Evolutionary conservation across 208 protist genomes (phyloP).

Genomic region (Trypanosoma boissoni): DNA sequence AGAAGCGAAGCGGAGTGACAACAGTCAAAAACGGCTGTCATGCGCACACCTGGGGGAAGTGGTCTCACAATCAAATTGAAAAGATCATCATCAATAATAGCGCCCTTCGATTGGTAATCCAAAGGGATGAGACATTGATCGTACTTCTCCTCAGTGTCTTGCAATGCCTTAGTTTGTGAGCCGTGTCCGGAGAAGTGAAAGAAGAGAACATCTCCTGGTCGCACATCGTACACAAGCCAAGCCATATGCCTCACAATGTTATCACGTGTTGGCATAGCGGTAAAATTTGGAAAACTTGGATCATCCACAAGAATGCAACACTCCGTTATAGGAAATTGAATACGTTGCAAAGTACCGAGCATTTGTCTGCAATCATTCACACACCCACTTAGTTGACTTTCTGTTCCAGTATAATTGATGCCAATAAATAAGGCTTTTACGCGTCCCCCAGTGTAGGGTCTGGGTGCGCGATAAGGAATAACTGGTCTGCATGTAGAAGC

Average conservation of each 20-base stretch:
- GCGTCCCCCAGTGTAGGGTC: constrained; percentile 77
- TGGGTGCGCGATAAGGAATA: constrained; percentile 67
- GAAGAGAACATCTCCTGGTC: constrained; percentile 87
- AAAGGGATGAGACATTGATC: constrained; percentile 85
- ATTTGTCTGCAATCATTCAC: constrained; percentile 86
- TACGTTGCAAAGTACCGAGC: constrained; percentile 72
- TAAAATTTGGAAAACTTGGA: constrained; percentile 66
- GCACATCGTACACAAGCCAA: constrained; percentile 73
- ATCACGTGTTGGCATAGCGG: constrained; percentile 63
- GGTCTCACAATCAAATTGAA: constrained; percentile 70
- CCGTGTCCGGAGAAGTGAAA: constrained; percentile 92
- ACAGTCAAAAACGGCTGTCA: constrained; percentile 93
- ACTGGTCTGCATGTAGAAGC: constrained; percentile 44
- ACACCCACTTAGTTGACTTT: constrained; percentile 68
- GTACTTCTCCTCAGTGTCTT: constrained; percentile 66
- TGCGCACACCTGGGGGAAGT: constrained; percentile 72
- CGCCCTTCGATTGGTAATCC: constrained; percentile 59
- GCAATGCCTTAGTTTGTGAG: constrained; percentile 43
- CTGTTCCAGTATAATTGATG: constrained; percentile 86
- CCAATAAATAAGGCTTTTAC: constrained; percentile 90
- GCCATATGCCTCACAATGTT: constrained; percentile 87
- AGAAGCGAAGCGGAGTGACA: constrained; percentile 91
- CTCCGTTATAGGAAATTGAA: constrained; percentile 78
- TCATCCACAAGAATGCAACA: constrained; percentile 88
- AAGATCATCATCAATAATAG: constrained; percentile 90